Conservation (phyloP, 108 stramenopile genomes). For the Nitzschia inconspicua region DNA sequence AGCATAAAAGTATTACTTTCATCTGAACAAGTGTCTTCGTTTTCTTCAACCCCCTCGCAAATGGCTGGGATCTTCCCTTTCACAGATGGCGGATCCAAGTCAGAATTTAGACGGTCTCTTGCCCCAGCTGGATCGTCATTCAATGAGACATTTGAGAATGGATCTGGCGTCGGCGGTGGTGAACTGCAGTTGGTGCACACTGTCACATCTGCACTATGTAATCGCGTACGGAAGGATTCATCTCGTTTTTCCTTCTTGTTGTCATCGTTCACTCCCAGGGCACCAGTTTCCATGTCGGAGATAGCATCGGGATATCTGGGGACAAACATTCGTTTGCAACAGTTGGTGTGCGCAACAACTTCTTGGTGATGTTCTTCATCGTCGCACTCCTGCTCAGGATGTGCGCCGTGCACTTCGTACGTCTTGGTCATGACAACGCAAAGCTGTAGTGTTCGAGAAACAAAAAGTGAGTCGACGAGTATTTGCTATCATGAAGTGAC, state of each 20-base stretch:
- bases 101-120: too few species aligned
- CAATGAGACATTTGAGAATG: not conserved
- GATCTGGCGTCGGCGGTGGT: slow-evolving; percentile 21
- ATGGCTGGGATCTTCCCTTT: too few species aligned
- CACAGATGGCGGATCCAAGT: too few species aligned
- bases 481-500: not conserved
- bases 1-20: too few species aligned
- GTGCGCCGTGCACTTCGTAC: slow-evolving; percentile 41
- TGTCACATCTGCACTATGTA: slow-evolving; percentile 24
- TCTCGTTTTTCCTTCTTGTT: not conserved
- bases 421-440: slow-evolving; percentile 51
- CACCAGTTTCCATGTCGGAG: not conserved
- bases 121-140: too few species aligned
- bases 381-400: slow-evolving; percentile 16
- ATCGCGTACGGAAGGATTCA: slow-evolving; percentile 7
- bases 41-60: too few species aligned
- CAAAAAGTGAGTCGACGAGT: not conserved
- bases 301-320: slow-evolving; percentile 15
- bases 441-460: not conserved
- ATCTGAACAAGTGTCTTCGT: too few species aligned
- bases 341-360: slow-evolving; percentile 4
- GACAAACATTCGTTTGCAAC: slow-evolving; percentile 21
- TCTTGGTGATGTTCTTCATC: slow-evolving; percentile 2
- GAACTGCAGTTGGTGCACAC: slow-evolving; percentile 12
- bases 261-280: not conserved